Base-by-base conservation (phyloP, 108 stramenopile genomes). In the Nannochloropsis salina region DNA sequence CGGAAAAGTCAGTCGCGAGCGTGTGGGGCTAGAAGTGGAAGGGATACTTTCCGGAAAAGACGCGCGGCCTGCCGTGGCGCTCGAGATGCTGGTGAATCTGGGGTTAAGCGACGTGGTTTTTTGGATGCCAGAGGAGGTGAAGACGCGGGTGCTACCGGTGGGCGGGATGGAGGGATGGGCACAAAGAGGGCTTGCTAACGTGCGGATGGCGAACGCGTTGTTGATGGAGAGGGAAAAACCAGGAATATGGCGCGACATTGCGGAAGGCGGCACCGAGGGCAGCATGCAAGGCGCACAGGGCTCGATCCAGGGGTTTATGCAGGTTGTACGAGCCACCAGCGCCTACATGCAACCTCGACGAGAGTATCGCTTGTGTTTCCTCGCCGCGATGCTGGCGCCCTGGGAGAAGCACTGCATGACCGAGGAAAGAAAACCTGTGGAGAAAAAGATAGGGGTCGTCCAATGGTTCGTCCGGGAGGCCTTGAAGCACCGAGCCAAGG, bases 101-200 rank as follows among this genome's bases (percentile, higher is more conserved):
- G 61, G 61, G 61, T 74, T 74, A n/a, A 74, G 20, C 20, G 61
- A 74, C 61, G 61, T 74, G 61, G n/a, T 74, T 15, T 74, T 74
- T 74, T n/a, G 61, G 61, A n/a, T 74, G 61, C 61, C 61, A n/a
- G 61, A 74, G 61, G 61, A 74, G 61, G n/a, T 74, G 61, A 74
- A 74, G 61, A n/a, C n/a, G 61, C 61, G n/a, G 61, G 20, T 74
- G 61, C 4, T 15, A 74, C 61, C 61, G 61, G 61, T n/a, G 61
- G 8, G 61, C 15, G 61, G 61, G 61, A 74, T 15, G 61, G 61
- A 74, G 4, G 61, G 61, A 74, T 74, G 61, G 61, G 61, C 61
- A n/a, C 20, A 74, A n/a, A n/a, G n/a, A 74, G 61, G 61, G 61
- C n/a, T 74, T 15, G 61, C 20, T 4, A 74, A 15, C 4, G 61